A percentile compares a stretch with the other conserved stretches of the same genome.
phyloP scores from a whole-genome alignment of 805 yeast species.

The Maudiozyma barnettii region DNA sequence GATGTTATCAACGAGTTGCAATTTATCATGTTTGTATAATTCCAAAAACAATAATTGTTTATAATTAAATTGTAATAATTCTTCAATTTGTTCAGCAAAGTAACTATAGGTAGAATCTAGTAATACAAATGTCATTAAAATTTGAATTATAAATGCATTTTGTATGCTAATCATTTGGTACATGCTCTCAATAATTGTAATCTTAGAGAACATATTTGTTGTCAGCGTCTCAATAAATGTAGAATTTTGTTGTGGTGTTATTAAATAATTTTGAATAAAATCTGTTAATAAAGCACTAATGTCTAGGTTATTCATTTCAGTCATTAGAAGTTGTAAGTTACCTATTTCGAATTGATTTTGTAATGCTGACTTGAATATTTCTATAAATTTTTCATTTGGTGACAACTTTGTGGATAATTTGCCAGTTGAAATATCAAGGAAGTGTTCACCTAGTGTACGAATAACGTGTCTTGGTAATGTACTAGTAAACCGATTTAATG shows the following conservation, averaged over 20 bases:
- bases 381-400: constrained; percentile 20
- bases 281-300: constrained; percentile 32
- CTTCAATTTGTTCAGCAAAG: constrained; percentile 15
- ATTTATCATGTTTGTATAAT: constrained; percentile 20
- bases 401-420: constrained; percentile 27
- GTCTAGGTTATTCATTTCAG: constrained; percentile 32
- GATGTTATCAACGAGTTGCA: constrained; percentile 12
- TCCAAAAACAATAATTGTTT: constrained; percentile 19
- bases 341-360: constrained; percentile 33
- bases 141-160: constrained; percentile 26
- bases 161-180: constrained; percentile 25
- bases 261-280: constrained; percentile 26
- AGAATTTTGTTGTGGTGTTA: constrained; percentile 1
- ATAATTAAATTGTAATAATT: constrained; percentile 18
- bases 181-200: constrained; percentile 20
- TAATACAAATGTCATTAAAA: constrained; percentile 29
- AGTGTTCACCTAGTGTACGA: constrained; percentile 26
- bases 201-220: constrained; percentile 16
- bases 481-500: constrained; percentile 33
- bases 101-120: constrained; percentile 31
- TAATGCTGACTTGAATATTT: constrained; percentile 36
- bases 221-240: constrained; percentile 19
- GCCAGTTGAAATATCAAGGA: constrained; percentile 32
- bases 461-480: constrained; percentile 33
- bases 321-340: constrained; percentile 32